phyloP scores from a whole-genome alignment of 2,329 filamentous ascomycete genomes.

The Colletotrichum aenigma region DNA sequence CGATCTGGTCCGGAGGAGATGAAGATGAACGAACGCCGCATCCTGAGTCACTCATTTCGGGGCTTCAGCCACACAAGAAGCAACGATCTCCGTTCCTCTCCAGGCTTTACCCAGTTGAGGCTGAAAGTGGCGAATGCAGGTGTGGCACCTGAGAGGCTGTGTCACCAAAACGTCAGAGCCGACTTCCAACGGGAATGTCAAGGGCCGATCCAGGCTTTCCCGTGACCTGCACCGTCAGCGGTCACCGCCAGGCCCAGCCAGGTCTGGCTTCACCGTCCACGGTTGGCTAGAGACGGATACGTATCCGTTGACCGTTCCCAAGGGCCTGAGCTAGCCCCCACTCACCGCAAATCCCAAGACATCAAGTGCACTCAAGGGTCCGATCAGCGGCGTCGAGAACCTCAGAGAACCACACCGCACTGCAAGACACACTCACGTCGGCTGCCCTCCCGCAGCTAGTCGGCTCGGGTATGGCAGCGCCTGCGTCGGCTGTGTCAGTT shows the following conservation, averaged over 20 bases:
- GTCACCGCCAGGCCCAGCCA: neutral
- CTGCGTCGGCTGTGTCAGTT: neutral
- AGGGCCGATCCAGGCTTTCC: neutral
- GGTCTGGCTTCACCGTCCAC: neutral
- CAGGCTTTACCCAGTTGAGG: neutral
- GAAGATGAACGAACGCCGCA: neutral
- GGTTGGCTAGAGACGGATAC: neutral
- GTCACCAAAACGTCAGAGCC: constrained; percentile 4
- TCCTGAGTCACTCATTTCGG: neutral
- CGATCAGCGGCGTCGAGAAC: constrained; percentile 13
- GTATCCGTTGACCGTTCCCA: neutral
- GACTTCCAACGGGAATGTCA: neutral
- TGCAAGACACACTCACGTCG: neutral
- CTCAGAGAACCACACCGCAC: neutral
- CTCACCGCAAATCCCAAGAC: neutral
- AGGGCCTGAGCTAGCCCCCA: neutral
- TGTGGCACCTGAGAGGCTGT: neutral
- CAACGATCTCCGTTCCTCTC: neutral
- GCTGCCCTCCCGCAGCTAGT: neutral
- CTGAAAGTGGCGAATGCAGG: neutral
- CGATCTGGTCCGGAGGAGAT: neutral
- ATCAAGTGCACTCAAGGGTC: neutral
- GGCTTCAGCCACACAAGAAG: neutral
- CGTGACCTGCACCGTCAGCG: neutral
- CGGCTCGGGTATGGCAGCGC: neutral